phyloP scores from a whole-genome alignment of 495 filamentous ascomycete species.

The Aspergillus homomorphus region DNA sequence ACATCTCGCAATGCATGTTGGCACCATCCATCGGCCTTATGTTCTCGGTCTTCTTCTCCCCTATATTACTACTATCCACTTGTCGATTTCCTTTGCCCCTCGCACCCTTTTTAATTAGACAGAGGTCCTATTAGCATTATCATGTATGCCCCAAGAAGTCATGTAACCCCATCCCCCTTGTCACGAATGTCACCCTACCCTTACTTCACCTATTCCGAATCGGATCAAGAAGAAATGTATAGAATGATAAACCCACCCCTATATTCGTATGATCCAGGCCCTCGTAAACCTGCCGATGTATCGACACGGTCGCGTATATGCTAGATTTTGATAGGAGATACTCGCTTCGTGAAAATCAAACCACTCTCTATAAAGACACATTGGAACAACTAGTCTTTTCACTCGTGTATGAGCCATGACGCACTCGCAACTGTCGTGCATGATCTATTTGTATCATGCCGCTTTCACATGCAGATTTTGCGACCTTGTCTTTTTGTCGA shows the following conservation, averaged over 20 bases:
- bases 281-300: background rate
- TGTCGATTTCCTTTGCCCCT: slow-evolving; percentile 20
- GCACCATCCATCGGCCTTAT: slow-evolving; percentile 3
- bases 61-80: slow-evolving; percentile 24
- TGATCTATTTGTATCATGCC: too few species aligned
- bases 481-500: too few species aligned
- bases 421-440: too few species aligned
- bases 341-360: too few species aligned
- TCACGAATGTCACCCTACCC: slow-evolving; percentile 32
- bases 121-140: slow-evolving; percentile 40
- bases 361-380: too few species aligned
- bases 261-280: slow-evolving; percentile 9
- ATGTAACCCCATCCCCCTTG: slow-evolving; percentile 45
- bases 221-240: slow-evolving; percentile 29
- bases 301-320: too few species aligned
- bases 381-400: too few species aligned
- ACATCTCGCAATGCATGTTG: slow-evolving; percentile 19
- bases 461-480: too few species aligned
- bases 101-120: slow-evolving; percentile 46
- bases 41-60: slow-evolving; percentile 35
- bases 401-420: too few species aligned
- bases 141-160: slow-evolving; percentile 53
- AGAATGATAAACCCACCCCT: slow-evolving; percentile 22
- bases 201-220: slow-evolving; percentile 29
- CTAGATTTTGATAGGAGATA: too few species aligned